These are phyloP conservation scores for Arabidopsis hybrid DNA, from an alignment of 441 rosid genomes.

Conservation along the genomic window DNA sequence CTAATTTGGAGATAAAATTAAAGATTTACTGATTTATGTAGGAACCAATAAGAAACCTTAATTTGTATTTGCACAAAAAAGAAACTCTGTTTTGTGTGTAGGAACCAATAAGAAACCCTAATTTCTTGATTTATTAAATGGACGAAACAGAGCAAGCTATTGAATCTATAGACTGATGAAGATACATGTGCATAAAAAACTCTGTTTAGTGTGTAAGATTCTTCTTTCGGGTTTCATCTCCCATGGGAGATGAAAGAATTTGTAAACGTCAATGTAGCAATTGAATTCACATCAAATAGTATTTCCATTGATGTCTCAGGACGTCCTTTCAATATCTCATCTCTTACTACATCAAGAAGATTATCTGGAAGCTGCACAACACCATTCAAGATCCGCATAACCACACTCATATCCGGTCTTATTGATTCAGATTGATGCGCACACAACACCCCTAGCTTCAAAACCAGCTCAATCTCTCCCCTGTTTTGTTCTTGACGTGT, in stretches of 20 bases:
- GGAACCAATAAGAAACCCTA: too few species aligned
- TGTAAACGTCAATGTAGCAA: background rate
- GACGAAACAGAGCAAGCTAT: too few species aligned
- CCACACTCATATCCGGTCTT: constrained; percentile 45
- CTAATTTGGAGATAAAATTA: too few species aligned
- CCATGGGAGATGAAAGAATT: constrained; percentile 26
- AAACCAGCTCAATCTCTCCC: constrained; percentile 17
- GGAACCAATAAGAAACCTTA: too few species aligned
- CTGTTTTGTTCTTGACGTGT: background rate
- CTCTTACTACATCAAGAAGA: constrained; percentile 21
- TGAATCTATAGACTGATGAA: too few species aligned
- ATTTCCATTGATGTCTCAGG: constrained; percentile 18
- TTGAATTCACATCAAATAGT: constrained; percentile 8
- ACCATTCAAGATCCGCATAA: constrained; percentile 36
- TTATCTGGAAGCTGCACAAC: constrained; percentile 32
- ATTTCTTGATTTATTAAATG: too few species aligned
- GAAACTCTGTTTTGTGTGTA: too few species aligned
- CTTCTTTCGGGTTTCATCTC: constrained; percentile 19
- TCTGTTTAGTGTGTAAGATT: background rate
- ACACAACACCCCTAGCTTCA: constrained; percentile 49
- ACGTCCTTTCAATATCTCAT: constrained; percentile 14
- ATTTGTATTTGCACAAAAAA: too few species aligned
- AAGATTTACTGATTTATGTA: too few species aligned
- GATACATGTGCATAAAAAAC: background rate
- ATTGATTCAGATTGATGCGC: constrained; percentile 43